Evolutionary conservation across 2,329 filamentous ascomycete genomes (phyloP).

Genomic region (Diplodia mutila): DNA sequence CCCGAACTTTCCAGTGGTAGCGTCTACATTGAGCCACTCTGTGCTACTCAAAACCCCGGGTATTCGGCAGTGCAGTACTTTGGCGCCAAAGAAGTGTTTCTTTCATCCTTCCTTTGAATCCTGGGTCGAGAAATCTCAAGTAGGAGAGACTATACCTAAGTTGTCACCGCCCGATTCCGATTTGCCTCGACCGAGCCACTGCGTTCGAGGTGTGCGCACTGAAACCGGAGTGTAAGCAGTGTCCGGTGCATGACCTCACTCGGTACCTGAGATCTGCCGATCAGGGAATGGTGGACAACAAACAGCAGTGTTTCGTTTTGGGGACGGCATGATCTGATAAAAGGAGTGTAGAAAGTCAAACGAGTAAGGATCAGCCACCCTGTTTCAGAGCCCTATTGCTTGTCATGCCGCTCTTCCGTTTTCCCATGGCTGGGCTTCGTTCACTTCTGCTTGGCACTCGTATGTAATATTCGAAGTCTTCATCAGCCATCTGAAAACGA

Average conservation of each 20-base stretch:
- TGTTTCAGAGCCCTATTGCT: constrained; percentile 2
- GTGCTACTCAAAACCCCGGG: too few relatives aligned
- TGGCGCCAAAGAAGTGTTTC: too few relatives aligned
- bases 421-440: background rate
- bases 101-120: too few relatives aligned
- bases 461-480: background rate
- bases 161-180: too few relatives aligned
- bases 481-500: background rate
- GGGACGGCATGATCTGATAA: constrained; percentile 12
- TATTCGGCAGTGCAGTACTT: too few relatives aligned
- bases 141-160: too few relatives aligned
- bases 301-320: background rate
- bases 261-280: too few relatives aligned
- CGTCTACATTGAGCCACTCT: too few relatives aligned
- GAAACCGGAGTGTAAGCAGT: background rate
- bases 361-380: constrained; percentile 7
- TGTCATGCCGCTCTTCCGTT: background rate
- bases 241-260: background rate
- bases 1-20: too few relatives aligned
- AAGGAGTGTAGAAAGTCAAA: background rate
- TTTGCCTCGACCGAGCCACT: too few relatives aligned
- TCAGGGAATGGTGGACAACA: background rate
- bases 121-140: too few relatives aligned
- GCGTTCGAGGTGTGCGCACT: background rate
- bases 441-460: background rate